Evolutionary conservation across 2,329 filamentous ascomycete genomes (phyloP).

Genomic region (Apiospora aurea): DNA sequence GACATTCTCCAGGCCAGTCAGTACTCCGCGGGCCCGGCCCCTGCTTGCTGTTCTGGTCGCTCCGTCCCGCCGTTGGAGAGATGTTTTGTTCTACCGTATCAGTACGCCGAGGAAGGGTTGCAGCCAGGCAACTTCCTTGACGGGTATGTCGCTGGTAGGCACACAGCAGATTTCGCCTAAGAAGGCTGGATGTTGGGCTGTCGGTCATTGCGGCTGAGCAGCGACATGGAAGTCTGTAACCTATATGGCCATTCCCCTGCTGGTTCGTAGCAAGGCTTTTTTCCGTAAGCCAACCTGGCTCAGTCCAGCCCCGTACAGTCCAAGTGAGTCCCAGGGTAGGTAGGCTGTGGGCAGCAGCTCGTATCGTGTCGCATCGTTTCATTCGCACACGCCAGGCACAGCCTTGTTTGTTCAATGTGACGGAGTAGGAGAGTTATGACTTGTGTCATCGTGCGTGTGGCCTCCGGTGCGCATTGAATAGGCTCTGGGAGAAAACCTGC

Average conservation of each 20-base stretch:
- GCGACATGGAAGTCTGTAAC: slow-evolving; percentile 8
- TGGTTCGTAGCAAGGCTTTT: slow-evolving; percentile 10
- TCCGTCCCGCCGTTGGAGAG: slow-evolving; percentile 8
- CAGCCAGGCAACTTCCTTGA: neutral
- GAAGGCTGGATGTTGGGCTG: slow-evolving; percentile 10
- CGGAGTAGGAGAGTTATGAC: neutral
- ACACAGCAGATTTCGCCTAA: neutral
- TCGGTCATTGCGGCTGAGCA: slow-evolving; percentile 8
- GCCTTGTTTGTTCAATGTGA: slow-evolving; percentile 5
- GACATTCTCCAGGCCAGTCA: slow-evolving; percentile 3
- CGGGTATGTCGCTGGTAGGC: neutral
- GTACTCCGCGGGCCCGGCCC: slow-evolving; percentile 1
- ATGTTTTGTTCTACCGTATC: neutral
- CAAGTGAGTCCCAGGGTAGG: neutral
- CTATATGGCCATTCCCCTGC: neutral
- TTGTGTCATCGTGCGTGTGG: slow-evolving; percentile 7
- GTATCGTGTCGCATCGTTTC: slow-evolving; percentile 13
- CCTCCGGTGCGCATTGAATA: neutral
- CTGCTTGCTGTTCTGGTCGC: neutral
- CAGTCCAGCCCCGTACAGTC: neutral
- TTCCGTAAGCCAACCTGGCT: neutral
- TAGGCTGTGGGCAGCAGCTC: slow-evolving; percentile 12
- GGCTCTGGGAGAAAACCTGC: neutral
- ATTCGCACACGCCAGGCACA: slow-evolving; percentile 5
- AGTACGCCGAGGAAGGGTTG: neutral